Conservation (phyloP, 2,329 filamentous ascomycete species). For the Trematosphaeria pertusa region DNA sequence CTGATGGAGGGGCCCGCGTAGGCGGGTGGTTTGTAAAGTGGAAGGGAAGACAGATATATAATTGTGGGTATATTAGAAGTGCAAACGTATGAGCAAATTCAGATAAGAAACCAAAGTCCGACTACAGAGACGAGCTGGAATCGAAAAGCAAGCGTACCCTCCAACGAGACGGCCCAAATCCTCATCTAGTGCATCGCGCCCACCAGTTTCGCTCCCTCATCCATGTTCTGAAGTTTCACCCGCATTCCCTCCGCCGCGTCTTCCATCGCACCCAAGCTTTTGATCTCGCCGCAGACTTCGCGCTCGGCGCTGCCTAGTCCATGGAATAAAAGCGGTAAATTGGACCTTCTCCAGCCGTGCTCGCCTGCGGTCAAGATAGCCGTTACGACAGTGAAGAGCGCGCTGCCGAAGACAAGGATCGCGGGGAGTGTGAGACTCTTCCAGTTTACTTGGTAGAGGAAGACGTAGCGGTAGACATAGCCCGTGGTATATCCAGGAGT, state of each 20-base stretch:
- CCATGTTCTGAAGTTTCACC: not conserved
- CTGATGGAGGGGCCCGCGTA: too few species aligned
- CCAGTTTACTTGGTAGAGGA: slow-evolving; percentile 7
- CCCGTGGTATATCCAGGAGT: not conserved
- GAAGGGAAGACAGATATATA: too few species aligned
- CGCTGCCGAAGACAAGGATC: not conserved
- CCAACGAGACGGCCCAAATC: too few species aligned
- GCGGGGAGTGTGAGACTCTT: slow-evolving; percentile 1
- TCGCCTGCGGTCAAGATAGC: slow-evolving; percentile 1
- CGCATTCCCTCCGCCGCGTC: not conserved
- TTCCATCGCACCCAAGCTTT: not conserved
- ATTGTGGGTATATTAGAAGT: too few species aligned
- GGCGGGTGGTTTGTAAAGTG: too few species aligned
- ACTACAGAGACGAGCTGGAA: too few species aligned
- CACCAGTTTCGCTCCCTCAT: not conserved
- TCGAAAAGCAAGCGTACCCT: too few species aligned
- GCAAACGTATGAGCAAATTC: too few species aligned
- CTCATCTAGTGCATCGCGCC: not conserved
- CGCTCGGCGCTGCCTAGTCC: slow-evolving; percentile 2
- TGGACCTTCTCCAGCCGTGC: slow-evolving; percentile 7
- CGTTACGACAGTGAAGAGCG: slow-evolving; percentile 2
- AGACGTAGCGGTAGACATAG: slow-evolving; percentile 1
- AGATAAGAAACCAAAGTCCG: too few species aligned
- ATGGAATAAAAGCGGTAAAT: slow-evolving; percentile 9
- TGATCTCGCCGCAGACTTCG: not conserved